Evolutionary conservation across 139 green algal genomes (phyloP), one percentile per base, ranked within the genome.

Genomic region (Tetradesmus obliquus): DNA sequence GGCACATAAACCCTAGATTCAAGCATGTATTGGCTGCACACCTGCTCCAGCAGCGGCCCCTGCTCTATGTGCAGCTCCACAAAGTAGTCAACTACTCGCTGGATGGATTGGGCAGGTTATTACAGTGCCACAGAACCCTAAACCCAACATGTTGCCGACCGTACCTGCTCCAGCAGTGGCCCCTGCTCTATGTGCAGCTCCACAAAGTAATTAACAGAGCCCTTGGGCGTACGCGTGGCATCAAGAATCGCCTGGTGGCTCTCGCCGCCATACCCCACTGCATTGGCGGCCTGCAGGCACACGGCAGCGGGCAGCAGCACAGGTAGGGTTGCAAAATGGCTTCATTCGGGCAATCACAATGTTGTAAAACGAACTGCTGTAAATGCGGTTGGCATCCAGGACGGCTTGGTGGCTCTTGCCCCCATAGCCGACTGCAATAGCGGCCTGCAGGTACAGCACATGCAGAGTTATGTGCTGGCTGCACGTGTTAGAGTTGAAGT

Each of bases 31-130:
- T n/a, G n/a, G n/a, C n/a, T n/a, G n/a, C n/a, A 2, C 5, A 72
- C 60, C 86, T 58, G 22, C 6, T 90, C 86, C 8, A 90, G 86
- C 54, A 90, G 71, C 15, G 86, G 86, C 84, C 96, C 98, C 94
- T 99, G 98, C 94, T 99, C 98, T 22, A 99, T 99, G 95, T 99
- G 98, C 74, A 99, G 97, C 95, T 99, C 98, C 83, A 99, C 95
- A 95, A 99, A 99, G 62, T 96, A 87, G 22, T 93, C 91, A 3
- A 97, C 79, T n/a, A n/a, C n/a, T n/a, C n/a, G n/a, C n/a, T n/a
- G n/a, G n/a, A n/a, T n/a, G n/a, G n/a, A n/a, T n/a, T n/a, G n/a
- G n/a, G n/a, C n/a, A n/a, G n/a, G n/a, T n/a, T n/a, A n/a, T n/a
- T n/a, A n/a, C n/a, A 97, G 72, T 5, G 72, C 45, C n/a, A n/a